Conservation (phyloP, 495 filamentous ascomycete species). For the Aspergillus coremiiformis region DNA sequence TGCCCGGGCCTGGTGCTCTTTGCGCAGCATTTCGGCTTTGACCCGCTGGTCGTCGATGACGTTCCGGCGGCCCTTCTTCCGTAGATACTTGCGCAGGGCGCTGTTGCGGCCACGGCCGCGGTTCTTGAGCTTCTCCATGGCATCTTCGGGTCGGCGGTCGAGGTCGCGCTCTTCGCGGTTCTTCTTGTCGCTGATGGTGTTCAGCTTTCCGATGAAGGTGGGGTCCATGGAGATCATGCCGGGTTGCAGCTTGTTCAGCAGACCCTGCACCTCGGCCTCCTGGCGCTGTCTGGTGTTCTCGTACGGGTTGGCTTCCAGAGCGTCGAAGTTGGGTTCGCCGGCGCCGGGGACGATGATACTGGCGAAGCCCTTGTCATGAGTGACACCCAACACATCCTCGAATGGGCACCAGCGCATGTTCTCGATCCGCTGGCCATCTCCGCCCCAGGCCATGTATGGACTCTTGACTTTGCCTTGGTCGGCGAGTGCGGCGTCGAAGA, state of each 20-base stretch:
- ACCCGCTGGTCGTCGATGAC: conserved; percentile 82
- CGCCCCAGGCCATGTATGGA: conserved; percentile 91
- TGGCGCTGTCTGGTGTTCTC: conserved; percentile 88
- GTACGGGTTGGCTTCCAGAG: conserved; percentile 91
- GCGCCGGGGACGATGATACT: conserved; percentile 86
- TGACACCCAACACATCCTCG: conserved; percentile 83
- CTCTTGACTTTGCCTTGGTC: conserved; percentile 74
- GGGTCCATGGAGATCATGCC: conserved; percentile 96
- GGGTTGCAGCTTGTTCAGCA: conserved; percentile 89
- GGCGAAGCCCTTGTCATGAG: conserved; percentile 79
- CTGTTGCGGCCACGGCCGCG: conserved; percentile 88
- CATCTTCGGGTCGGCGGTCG: conserved; percentile 64
- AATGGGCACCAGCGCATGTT: conserved; percentile 86
- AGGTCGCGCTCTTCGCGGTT: conserved; percentile 65
- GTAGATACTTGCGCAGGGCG: conserved; percentile 71
- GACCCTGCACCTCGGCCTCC: conserved; percentile 78
- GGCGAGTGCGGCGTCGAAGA: conserved; percentile 62
- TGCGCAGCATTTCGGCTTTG: conserved; percentile 59
- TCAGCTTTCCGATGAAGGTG: conserved; percentile 78
- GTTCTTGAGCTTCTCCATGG: conserved; percentile 62
- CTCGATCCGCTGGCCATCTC: conserved; percentile 74
- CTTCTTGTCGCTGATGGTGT: conserved; percentile 67
- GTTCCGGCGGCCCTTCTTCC: conserved; percentile 85
- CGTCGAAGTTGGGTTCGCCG: conserved; percentile 94
- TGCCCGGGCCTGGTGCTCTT: conserved; percentile 52